A percentile compares a stretch with the other conserved stretches of the same genome.
Evolutionary conservation across 495 filamentous ascomycete species (phyloP).

Genomic region (Neurospora africana): DNA sequence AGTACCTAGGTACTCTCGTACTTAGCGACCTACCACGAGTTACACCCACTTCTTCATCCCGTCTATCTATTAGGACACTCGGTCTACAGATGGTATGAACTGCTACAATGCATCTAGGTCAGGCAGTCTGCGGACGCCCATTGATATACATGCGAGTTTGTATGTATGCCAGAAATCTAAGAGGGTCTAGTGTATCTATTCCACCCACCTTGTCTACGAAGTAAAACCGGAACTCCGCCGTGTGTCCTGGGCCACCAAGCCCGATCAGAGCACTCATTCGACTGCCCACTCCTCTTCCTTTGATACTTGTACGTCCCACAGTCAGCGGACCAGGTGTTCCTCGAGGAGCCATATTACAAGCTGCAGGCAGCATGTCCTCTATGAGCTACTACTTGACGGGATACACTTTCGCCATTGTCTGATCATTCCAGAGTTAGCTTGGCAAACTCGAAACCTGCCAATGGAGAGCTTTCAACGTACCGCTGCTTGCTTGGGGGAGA

Average conservation of each 20-base stretch:
- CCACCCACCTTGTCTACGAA: background rate
- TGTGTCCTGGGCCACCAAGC: background rate
- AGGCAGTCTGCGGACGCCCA: background rate
- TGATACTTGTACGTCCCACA: background rate
- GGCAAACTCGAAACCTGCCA: background rate
- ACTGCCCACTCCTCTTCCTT: background rate
- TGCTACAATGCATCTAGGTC: background rate
- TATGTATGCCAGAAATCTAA: background rate
- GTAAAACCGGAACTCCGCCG: background rate
- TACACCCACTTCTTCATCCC: background rate
- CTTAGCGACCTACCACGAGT: background rate
- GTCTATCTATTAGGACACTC: background rate
- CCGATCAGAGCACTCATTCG: background rate
- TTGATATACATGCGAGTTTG: background rate
- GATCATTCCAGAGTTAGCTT: background rate
- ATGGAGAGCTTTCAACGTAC: slow-evolving; percentile 33
- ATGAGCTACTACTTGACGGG: slow-evolving; percentile 21
- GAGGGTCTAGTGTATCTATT: background rate
- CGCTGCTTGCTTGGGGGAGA: slow-evolving; percentile 77
- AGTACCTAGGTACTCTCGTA: background rate
- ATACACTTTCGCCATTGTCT: slow-evolving; percentile 36
- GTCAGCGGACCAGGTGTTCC: background rate
- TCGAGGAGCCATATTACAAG: background rate
- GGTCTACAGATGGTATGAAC: background rate
- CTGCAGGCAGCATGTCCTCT: background rate